phyloP scores from a whole-genome alignment of 2,329 filamentous ascomycete species.

The Neofusicoccum laricinum region DNA sequence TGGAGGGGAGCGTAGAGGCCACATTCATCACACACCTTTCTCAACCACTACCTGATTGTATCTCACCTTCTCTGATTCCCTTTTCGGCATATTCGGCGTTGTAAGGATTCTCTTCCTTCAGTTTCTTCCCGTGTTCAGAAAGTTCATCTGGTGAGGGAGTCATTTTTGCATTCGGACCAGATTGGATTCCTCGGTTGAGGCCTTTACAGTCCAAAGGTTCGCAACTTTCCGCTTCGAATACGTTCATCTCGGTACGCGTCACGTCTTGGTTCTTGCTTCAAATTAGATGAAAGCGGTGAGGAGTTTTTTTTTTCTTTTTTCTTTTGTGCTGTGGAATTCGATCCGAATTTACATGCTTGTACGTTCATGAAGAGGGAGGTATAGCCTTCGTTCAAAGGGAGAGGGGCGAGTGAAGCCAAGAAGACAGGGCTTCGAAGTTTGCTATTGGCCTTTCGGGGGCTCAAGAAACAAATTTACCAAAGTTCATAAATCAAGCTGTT shows the following conservation, averaged over 20 bases:
- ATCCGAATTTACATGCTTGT: not conserved
- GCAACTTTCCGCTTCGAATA: not conserved
- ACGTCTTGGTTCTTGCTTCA: not conserved
- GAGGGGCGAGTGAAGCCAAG: not conserved
- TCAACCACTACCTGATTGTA: not conserved
- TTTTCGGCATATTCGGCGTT: conserved; percentile 1
- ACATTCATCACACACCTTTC: not conserved
- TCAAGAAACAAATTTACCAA: not conserved
- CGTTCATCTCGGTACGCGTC: not conserved
- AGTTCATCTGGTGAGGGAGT: not conserved
- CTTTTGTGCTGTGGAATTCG: not conserved
- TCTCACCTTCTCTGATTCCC: not conserved
- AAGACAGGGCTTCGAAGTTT: not conserved
- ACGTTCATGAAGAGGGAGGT: not conserved
- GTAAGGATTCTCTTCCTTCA: not conserved
- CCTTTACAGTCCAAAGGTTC: not conserved
- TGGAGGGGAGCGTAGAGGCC: conserved; percentile 9
- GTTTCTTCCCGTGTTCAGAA: not conserved
- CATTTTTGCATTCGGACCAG: not conserved
- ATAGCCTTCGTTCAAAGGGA: not conserved
- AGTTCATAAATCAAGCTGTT: not conserved
- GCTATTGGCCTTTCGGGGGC: not conserved
- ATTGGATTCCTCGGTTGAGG: not conserved
- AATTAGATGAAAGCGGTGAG: conserved; percentile 2
- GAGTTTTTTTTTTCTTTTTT: not conserved